A percentile compares a stretch with the other conserved stretches of the same genome.
Conservation (phyloP, 176 grass and related monocot genomes). For the Aegilops tauschii region DNA sequence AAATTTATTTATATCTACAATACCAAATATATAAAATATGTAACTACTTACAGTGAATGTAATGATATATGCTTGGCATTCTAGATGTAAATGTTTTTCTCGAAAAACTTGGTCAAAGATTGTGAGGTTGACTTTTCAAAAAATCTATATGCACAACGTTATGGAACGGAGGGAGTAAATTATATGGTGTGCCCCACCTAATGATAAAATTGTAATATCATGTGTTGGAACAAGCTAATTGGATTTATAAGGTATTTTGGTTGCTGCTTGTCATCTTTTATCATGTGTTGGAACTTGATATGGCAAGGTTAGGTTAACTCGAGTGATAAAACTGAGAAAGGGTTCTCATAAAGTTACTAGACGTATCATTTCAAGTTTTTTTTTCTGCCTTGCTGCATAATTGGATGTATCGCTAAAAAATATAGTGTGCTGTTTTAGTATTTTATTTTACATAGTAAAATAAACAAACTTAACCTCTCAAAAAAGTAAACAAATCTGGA, state of each 20-base stretch:
- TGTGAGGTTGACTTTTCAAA: too few species aligned
- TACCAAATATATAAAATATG: too few species aligned
- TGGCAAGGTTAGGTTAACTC: background rate
- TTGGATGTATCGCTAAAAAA: background rate
- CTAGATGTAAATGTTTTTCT: too few species aligned
- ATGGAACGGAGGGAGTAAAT: too few species aligned
- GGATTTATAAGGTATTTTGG: background rate
- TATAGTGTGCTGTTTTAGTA: background rate
- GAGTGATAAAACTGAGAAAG: background rate
- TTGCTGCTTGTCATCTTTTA: background rate
- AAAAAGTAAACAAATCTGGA: background rate
- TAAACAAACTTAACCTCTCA: background rate
- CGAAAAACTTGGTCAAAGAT: too few species aligned
- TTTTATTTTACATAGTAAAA: background rate
- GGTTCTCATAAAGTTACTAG: background rate
- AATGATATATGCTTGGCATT: too few species aligned
- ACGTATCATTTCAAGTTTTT: background rate
- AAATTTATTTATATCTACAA: too few species aligned
- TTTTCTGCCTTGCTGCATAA: background rate
- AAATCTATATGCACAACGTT: too few species aligned
- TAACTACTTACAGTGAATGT: too few species aligned
- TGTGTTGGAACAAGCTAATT: background rate
- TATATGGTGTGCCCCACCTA: background rate
- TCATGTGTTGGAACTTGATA: too few species aligned
- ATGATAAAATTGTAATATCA: background rate